phyloP scores from a whole-genome alignment of 192 early-diverging fungal species.

The Coemansia sp. region DNA sequence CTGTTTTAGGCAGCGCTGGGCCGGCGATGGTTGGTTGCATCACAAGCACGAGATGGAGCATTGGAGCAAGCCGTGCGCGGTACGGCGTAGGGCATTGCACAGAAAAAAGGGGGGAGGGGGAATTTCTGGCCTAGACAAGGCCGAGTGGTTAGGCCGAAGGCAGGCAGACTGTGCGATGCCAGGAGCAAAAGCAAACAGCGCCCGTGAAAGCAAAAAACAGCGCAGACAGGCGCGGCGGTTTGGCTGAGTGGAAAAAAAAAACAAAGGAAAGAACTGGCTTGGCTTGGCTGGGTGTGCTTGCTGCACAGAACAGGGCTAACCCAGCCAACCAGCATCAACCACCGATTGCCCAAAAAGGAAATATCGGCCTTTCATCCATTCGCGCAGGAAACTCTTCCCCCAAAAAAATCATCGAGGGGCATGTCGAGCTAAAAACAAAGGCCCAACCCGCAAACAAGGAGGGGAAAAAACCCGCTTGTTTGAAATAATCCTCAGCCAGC shows the following conservation, averaged over 20 bases:
- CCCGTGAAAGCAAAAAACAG: not conserved
- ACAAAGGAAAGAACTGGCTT: not conserved
- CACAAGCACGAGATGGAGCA: not conserved
- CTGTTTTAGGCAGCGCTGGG: slow-evolving; percentile 1
- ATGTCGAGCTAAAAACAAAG: slow-evolving; percentile 3
- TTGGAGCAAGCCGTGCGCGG: no score
- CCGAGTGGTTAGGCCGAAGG: not conserved
- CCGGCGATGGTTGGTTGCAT: not conserved
- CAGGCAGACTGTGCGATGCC: not conserved
- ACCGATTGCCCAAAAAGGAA: slow-evolving; percentile 6
- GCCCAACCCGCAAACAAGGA: slow-evolving; percentile 5
- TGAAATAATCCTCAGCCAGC: no score
- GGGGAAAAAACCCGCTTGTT: not conserved
- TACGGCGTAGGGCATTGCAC: no score
- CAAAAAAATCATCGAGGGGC: not conserved
- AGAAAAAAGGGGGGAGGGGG: no score
- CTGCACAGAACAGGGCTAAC: not conserved
- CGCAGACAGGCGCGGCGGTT: not conserved
- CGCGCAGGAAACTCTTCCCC: not conserved
- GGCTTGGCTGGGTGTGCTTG: not conserved
- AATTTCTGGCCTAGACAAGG: not conserved
- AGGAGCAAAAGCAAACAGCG: not conserved
- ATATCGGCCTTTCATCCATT: slow-evolving; percentile 9
- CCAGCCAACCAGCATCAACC: slow-evolving; percentile 7
- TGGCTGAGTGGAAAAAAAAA: slow-evolving; percentile 1